These are phyloP conservation scores for Sporothrix brunneoviolacea DNA, from an alignment of 2,329 filamentous ascomycete genomes.

Conservation along the genomic window DNA sequence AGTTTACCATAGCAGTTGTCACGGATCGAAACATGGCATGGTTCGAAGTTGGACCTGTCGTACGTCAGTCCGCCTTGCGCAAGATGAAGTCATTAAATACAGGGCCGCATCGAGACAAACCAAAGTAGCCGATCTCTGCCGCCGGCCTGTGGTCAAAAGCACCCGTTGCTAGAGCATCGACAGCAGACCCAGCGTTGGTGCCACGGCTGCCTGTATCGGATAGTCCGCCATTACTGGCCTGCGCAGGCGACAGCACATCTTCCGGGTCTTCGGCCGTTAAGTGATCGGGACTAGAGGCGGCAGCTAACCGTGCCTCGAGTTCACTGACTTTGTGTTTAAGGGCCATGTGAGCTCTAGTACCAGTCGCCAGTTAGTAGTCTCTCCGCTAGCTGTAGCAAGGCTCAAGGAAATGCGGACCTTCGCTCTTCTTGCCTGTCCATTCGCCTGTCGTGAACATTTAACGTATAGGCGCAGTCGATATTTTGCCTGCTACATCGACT, in stretches of 20 bases:
- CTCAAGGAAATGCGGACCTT: too few relatives aligned
- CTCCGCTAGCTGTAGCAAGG: too few relatives aligned
- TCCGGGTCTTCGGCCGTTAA: not conserved
- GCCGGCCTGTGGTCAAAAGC: constrained; percentile 24
- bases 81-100: not conserved
- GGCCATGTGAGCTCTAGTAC: constrained; percentile 4
- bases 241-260: not conserved
- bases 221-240: not conserved
- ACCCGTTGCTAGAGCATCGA: constrained; percentile 24
- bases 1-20: constrained; percentile 22
- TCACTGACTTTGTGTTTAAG: constrained; percentile 17
- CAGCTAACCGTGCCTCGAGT: constrained; percentile 19
- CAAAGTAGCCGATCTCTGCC: constrained; percentile 23
- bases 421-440: constrained; percentile 15
- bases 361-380: too few relatives aligned
- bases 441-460: constrained; percentile 12
- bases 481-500: constrained; percentile 13
- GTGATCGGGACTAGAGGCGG: not conserved
- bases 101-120: not conserved
- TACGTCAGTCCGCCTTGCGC: not conserved
- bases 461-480: constrained; percentile 15
- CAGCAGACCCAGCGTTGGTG: constrained; percentile 19
- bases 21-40: constrained; percentile 26
- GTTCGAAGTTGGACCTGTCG: constrained; percentile 26
- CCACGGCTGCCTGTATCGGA: constrained; percentile 3